Evolutionary conservation across 345 rosid genomes (phyloP).

Genomic region (Physaria fendleri): DNA sequence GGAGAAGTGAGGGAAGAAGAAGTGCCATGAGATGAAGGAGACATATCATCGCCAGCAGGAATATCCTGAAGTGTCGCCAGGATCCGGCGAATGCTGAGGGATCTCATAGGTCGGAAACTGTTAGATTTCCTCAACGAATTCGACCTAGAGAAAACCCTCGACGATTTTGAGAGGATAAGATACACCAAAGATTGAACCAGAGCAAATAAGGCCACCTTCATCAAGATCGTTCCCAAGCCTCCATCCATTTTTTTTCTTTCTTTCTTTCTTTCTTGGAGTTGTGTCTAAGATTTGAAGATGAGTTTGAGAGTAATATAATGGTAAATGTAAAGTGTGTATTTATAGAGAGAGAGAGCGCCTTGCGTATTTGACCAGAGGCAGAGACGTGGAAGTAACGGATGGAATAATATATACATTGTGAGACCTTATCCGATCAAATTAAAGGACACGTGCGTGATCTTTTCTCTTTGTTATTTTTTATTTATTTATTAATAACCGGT

Average conservation of each 20-base stretch:
- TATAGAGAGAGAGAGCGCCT: slow-evolving; percentile 12
- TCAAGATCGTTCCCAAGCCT: slow-evolving; percentile 33
- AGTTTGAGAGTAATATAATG: slow-evolving; percentile 1
- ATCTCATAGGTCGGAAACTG: slow-evolving; percentile 49
- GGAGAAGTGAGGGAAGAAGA: background rate
- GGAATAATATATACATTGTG: background rate
- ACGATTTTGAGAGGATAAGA: slow-evolving; percentile 51
- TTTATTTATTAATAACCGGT: too few relatives aligned
- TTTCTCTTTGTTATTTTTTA: too few relatives aligned
- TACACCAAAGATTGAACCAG: slow-evolving; percentile 57
- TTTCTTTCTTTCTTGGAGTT: background rate
- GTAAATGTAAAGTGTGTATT: background rate
- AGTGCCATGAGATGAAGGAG: slow-evolving; percentile 27
- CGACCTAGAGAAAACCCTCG: slow-evolving; percentile 46
- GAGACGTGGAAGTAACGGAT: slow-evolving; percentile 23
- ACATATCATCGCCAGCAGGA: slow-evolving; percentile 33
- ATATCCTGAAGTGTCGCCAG: slow-evolving; percentile 40
- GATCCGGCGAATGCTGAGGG: slow-evolving; percentile 47
- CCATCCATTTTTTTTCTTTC: slow-evolving; percentile 30
- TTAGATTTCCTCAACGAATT: slow-evolving; percentile 25
- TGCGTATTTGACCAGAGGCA: slow-evolving; percentile 22
- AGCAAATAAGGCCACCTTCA: slow-evolving; percentile 42
- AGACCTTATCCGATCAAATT: slow-evolving; percentile 18
- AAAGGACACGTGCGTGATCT: background rate
- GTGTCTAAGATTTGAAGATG: slow-evolving; percentile 6